A percentile compares a stretch with the other conserved stretches of the same genome.
These are phyloP conservation scores for Pyrenula massariospora DNA, from an alignment of 495 filamentous ascomycete genomes.

Conservation along the genomic window DNA sequence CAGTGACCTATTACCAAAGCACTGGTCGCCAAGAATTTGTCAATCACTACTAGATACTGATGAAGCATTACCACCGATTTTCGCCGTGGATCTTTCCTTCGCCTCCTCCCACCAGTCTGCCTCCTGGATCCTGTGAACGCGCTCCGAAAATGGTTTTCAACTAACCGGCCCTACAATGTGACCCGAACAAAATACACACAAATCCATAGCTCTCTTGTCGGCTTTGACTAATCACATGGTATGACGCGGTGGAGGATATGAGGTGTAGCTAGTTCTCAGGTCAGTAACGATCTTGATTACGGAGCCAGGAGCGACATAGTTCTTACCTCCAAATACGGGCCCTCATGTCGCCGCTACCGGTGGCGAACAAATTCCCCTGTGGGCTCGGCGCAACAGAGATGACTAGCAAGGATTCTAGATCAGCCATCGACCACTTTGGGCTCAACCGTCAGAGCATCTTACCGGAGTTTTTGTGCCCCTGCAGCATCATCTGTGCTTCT, in stretches of 20 bases:
- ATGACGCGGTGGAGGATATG: background rate
- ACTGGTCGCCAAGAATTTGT: background rate
- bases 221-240: background rate
- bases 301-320: slow-evolving; percentile 1
- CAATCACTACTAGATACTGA: background rate
- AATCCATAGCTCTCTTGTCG: too few species aligned
- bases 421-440: slow-evolving; percentile 10
- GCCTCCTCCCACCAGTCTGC: background rate
- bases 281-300: background rate
- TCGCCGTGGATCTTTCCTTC: too few species aligned
- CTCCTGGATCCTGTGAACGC: background rate
- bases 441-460: slow-evolving; percentile 11
- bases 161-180: too few species aligned
- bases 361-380: slow-evolving; percentile 68
- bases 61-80: too few species aligned
- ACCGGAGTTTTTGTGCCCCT: slow-evolving; percentile 86
- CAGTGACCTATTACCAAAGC: background rate
- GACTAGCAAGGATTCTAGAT: slow-evolving; percentile 33
- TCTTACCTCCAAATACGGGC: slow-evolving; percentile 81
- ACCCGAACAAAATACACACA: too few species aligned
- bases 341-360: slow-evolving; percentile 81
- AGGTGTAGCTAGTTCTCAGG: background rate
- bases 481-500: slow-evolving; percentile 81
- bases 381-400: slow-evolving; percentile 85
- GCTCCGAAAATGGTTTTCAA: background rate